A percentile compares a stretch with the other conserved stretches of the same genome.
These are phyloP conservation scores for Yamadazyma atmosphaerica DNA, from an alignment of 1,139 yeast genomes.

Conservation along the genomic window DNA sequence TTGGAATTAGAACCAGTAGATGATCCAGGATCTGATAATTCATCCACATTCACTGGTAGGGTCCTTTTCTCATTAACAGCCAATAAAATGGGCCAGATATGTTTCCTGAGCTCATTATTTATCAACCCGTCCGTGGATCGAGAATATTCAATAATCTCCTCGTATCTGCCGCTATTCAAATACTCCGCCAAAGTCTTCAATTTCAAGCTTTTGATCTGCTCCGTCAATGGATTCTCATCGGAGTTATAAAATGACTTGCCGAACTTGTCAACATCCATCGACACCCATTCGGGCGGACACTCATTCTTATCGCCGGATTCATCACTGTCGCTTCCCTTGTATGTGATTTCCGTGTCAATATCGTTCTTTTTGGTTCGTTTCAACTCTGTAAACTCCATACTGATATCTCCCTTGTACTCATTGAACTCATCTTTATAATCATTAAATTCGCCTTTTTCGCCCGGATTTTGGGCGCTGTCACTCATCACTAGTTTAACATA, in stretches of 20 bases:
- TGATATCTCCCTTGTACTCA: background rate
- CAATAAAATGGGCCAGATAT: slow-evolving; percentile 51
- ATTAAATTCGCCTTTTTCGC: background rate
- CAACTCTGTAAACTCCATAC: background rate
- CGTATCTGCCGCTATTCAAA: slow-evolving; percentile 24
- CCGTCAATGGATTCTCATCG: slow-evolving; percentile 42
- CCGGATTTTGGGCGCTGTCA: no score
- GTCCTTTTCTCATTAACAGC: no score
- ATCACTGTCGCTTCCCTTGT: background rate
- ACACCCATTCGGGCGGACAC: slow-evolving; percentile 45
- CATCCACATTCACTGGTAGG: slow-evolving; percentile 16
- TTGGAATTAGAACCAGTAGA: no score
- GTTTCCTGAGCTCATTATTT: slow-evolving; percentile 36
- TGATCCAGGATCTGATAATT: no score
- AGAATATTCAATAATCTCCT: slow-evolving; percentile 34
- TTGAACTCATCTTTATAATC: slow-evolving; percentile 2
- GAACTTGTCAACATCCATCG: slow-evolving; percentile 48
- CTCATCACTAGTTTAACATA: no score
- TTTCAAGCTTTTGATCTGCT: slow-evolving; percentile 40
- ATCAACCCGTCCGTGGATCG: slow-evolving; percentile 53
- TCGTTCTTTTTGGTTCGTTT: background rate
- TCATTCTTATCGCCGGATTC: slow-evolving; percentile 2
- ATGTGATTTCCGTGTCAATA: background rate
- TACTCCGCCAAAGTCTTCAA: slow-evolving; percentile 42
- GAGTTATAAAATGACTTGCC: slow-evolving; percentile 50